Conservation (phyloP, 2,329 filamentous ascomycete species). For the Lecanosticta acicola region DNA sequence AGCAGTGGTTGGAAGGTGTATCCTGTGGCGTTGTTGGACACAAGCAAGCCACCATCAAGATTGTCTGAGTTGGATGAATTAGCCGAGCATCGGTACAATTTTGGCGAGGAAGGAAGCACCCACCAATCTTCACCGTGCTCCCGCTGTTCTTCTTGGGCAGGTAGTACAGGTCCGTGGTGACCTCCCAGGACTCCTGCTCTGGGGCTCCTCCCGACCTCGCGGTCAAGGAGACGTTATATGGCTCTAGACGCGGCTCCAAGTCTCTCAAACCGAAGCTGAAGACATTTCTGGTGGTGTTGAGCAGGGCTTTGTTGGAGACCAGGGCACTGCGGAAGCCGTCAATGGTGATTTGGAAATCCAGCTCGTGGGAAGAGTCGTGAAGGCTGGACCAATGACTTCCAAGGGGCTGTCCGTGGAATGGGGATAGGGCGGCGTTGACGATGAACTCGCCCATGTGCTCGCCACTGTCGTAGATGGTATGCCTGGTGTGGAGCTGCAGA, state of each 20-base stretch:
- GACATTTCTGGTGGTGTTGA: conserved; percentile 37
- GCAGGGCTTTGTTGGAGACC: conserved; percentile 22
- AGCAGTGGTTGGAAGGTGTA: conserved; percentile 37
- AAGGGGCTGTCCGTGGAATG: conserved; percentile 35
- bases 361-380: not conserved
- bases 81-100: too few species aligned
- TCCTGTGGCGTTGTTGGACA: conserved; percentile 34
- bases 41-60: conserved; percentile 42
- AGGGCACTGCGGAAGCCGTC: conserved; percentile 12
- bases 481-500: conserved; percentile 43
- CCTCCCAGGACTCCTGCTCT: conserved; percentile 30
- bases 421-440: conserved; percentile 39
- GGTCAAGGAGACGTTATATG: conserved; percentile 37
- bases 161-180: conserved; percentile 36
- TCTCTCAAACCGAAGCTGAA: conserved; percentile 34
- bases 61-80: too few species aligned
- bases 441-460: conserved; percentile 39
- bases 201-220: conserved; percentile 8
- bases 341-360: conserved; percentile 18
- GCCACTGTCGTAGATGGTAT: conserved; percentile 44
- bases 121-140: conserved; percentile 44
- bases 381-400: conserved; percentile 2
- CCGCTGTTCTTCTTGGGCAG: conserved; percentile 41
- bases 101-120: too few species aligned
- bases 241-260: conserved; percentile 21